phyloP scores from a whole-genome alignment of 2,329 filamentous ascomycete species.

The Waltergamsia citrina region DNA sequence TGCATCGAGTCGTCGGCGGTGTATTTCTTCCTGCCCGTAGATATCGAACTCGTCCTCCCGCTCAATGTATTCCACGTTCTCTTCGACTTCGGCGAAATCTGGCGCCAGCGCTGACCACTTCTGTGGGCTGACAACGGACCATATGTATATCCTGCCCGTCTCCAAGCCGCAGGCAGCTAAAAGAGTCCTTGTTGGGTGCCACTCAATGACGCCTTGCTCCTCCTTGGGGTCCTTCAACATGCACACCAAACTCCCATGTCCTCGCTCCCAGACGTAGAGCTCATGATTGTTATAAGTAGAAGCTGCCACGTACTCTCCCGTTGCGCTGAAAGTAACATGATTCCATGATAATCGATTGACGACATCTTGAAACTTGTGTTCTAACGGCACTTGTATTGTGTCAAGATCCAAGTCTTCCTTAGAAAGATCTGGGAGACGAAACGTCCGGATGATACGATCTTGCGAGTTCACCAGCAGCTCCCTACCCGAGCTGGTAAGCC shows the following conservation, averaged over 20 bases:
- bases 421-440: conserved; percentile 73
- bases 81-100: conserved; percentile 94
- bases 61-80: conserved; percentile 95
- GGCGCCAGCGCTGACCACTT: conserved; percentile 95
- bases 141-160: conserved; percentile 87
- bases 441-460: conserved; percentile 89
- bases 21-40: conserved; percentile 87
- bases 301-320: conserved; percentile 90
- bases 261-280: conserved; percentile 95
- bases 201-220: conserved; percentile 92
- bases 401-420: conserved; percentile 65
- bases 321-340: conserved; percentile 88
- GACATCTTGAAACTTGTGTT: conserved; percentile 97
- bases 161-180: conserved; percentile 89
- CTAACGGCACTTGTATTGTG: conserved; percentile 79
- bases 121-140: conserved; percentile 91
- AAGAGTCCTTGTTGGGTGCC: conserved; percentile 83
- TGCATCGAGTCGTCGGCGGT: conserved; percentile 78
- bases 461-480: conserved; percentile 88
- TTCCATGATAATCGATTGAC: conserved; percentile 96
- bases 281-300: conserved; percentile 98
- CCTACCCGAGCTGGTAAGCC: conserved; percentile 71
- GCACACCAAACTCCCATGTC: conserved; percentile 86
- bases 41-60: conserved; percentile 97
- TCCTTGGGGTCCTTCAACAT: conserved; percentile 96